Evolutionary conservation across 2,329 filamentous ascomycete genomes (phyloP), one percentile per base, ranked within the genome.

Genomic region (Colletotrichum liaoningense): DNA sequence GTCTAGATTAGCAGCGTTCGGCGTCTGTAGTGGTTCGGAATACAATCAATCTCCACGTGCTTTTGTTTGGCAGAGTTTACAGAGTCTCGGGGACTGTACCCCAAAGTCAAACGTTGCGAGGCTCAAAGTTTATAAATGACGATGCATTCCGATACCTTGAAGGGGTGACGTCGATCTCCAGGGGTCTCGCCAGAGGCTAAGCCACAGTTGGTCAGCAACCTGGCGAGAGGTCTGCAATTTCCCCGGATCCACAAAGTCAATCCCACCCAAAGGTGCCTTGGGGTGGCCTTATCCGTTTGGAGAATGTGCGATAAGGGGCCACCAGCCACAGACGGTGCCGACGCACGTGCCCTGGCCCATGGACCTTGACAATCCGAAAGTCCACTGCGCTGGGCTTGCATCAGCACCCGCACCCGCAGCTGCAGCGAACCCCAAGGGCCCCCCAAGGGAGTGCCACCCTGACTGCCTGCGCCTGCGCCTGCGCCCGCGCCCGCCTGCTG

Each of bases 151-250:
- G 33, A 56, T 49, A 62, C 57, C 64, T 63, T n/a, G 22, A 35
- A 46, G 28, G 22, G 52, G 70, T 72, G 70, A 73, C 70, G 71
- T 73, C 67, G 71, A 52, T n/a, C 19, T 56, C 62, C 56, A 66
- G 49, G 67, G 67, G 60, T 64, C 59, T 30, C 28, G 14, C 28
- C 54, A 28, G 52, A 38, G 57, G 57, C 67, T 66, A 46, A 73
- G 67, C 67, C 56, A 71, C 71, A 65, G 67, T 19, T 63, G 65
- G 60, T 52, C 64, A 69, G 60, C 65, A 72, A 19, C 42, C 26
- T 35, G 65, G 62, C 54, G 42, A 35, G 56, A 49, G 33, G 22
- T 55, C 55, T 42, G 71, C 35, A 73, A 71, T 73, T 73, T 71
- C 71, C 71, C 71, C 71, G 22, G 67, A 63, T 71, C 66, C 71